Conservation (phyloP, 106 monocot species). For the Iris macrosiphon region DNA sequence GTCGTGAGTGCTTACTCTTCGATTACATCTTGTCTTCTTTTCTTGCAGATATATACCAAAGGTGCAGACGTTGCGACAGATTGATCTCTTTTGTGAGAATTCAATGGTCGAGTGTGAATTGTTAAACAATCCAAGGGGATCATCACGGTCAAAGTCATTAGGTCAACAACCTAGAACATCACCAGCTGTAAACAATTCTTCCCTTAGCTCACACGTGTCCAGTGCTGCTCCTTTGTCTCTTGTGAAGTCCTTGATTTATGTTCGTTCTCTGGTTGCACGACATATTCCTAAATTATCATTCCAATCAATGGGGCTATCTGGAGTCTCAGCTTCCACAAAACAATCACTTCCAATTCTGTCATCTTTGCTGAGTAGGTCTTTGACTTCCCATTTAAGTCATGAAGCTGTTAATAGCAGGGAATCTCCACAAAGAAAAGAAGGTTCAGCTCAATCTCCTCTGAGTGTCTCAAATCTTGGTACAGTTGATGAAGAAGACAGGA, state of each 20-base stretch:
- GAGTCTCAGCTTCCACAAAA: conserved; percentile 34
- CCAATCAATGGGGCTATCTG: conserved; percentile 49
- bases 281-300: conserved; percentile 84
- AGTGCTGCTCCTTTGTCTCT: conserved; percentile 75
- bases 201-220: conserved; percentile 20
- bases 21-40: conserved; percentile 11
- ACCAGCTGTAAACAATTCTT: conserved; percentile 19
- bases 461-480: conserved; percentile 24
- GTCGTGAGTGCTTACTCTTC: too few species aligned
- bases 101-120: conserved; percentile 64
- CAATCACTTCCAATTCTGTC: conserved; percentile 69
- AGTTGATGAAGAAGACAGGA: conserved; percentile 26
- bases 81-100: conserved; percentile 80
- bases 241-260: conserved; percentile 88
- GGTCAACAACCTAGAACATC: conserved; percentile 24
- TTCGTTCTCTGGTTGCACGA: conserved; percentile 78
- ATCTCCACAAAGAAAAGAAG: conserved; percentile 40
- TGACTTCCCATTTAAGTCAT: conserved; percentile 54
- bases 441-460: conserved; percentile 23
- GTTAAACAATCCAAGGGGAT: conserved; percentile 25
- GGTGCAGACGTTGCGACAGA: conserved; percentile 70
- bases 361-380: conserved; percentile 56
- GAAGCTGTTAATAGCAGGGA: conserved; percentile 42
- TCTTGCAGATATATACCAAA: conserved; percentile 73
- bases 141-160: conserved; percentile 32